Evolutionary conservation across 805 yeast species (phyloP).

Genomic region (Cyberlindnera nakhonratchasimensis): DNA sequence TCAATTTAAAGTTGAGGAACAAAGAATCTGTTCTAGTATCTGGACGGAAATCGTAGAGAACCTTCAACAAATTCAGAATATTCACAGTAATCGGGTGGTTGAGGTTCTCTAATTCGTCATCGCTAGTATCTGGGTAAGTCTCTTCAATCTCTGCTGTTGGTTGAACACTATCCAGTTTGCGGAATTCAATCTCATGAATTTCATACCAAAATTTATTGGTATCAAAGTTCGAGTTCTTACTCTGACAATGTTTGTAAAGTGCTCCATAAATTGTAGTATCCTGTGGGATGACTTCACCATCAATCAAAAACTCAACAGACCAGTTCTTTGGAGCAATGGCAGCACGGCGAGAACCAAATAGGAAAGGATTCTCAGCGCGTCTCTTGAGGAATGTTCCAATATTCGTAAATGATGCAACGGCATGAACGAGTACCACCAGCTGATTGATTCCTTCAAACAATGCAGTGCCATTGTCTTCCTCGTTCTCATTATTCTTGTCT

Average conservation of each 20-base stretch:
- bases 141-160: slow-evolving; percentile 26
- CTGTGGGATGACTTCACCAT: slow-evolving; percentile 55
- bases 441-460: slow-evolving; percentile 26
- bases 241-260: slow-evolving; percentile 48
- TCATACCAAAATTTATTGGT: slow-evolving; percentile 54
- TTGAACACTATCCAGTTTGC: slow-evolving; percentile 32
- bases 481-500: slow-evolving; percentile 18
- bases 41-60: slow-evolving; percentile 35
- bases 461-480: neutral
- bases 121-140: slow-evolving; percentile 29
- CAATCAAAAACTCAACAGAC: slow-evolving; percentile 53
- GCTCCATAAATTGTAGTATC: slow-evolving; percentile 79
- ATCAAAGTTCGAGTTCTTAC: slow-evolving; percentile 38
- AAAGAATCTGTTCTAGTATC: slow-evolving; percentile 7
- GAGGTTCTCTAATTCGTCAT: slow-evolving; percentile 29
- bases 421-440: slow-evolving; percentile 43
- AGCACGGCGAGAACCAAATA: slow-evolving; percentile 24
- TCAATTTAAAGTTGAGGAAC: slow-evolving; percentile 74
- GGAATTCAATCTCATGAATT: slow-evolving; percentile 49
- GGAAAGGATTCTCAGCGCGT: slow-evolving; percentile 31
- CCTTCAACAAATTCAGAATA: slow-evolving; percentile 47
- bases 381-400: slow-evolving; percentile 42
- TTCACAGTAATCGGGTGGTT: slow-evolving; percentile 31
- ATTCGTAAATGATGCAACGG: slow-evolving; percentile 46
- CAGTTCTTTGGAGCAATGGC: slow-evolving; percentile 22